A percentile compares a stretch with the other conserved stretches of the same genome.
These are phyloP conservation scores for Dendrobium catenatum DNA, from an alignment of 106 monocot genomes.

Conservation along the genomic window DNA sequence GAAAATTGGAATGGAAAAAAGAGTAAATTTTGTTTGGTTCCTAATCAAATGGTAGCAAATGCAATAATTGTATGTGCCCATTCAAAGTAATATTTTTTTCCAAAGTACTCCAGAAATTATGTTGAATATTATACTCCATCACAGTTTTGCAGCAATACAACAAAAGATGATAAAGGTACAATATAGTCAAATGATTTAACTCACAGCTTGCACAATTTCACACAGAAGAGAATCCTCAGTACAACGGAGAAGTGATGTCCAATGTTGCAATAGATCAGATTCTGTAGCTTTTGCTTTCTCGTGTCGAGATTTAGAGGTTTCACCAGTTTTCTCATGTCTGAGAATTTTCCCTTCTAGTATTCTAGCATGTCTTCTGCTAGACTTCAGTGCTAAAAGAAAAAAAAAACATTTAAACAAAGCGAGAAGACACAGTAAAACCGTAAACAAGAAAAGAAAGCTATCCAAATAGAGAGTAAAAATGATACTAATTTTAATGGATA, in stretches of 20 bases:
- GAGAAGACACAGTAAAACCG: neutral
- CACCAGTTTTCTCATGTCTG: neutral
- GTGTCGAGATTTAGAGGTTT: neutral
- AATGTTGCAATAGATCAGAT: conserved; percentile 10
- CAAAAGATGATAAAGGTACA: neutral
- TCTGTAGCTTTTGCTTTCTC: neutral
- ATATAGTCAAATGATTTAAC: conserved; percentile 5
- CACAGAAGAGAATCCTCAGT: conserved; percentile 1
- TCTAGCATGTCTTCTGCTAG: conserved; percentile 8
- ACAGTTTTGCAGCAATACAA: neutral
- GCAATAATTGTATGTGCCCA: neutral
- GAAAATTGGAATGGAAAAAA: neutral
- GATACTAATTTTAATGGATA: neutral
- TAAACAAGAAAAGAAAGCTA: conserved; percentile 2
- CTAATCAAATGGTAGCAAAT: neutral
- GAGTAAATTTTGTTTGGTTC: neutral
- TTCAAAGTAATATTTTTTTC: neutral
- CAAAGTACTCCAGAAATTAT: neutral
- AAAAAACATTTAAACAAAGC: neutral
- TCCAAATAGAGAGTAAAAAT: neutral
- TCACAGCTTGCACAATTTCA: conserved; percentile 10
- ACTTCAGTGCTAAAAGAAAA: conserved; percentile 2
- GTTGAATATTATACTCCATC: neutral
- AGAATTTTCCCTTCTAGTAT: conserved; percentile 4
- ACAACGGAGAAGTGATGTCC: conserved; percentile 1